phyloP scores from a whole-genome alignment of 768 basidiomycete genomes.

The Gautieria morchelliformis region DNA sequence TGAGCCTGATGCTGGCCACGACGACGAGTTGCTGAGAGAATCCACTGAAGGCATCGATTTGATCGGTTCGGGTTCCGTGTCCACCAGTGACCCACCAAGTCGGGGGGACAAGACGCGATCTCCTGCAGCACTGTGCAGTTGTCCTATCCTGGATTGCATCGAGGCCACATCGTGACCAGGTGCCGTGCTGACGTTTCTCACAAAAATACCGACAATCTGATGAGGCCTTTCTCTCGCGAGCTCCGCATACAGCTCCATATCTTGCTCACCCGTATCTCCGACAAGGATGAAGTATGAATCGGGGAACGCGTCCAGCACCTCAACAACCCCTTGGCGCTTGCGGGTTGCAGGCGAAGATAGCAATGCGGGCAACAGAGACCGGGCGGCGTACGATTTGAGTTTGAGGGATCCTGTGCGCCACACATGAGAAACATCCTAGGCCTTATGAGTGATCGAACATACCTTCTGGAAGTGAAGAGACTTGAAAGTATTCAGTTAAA shows the following conservation, averaged over 20 bases:
- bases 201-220: constrained; percentile 72
- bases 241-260: constrained; percentile 80
- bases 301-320: constrained; percentile 66
- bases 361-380: constrained; percentile 74
- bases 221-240: constrained; percentile 59
- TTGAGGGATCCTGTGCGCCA: constrained; percentile 53
- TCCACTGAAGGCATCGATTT: not conserved
- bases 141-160: not conserved
- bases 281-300: constrained; percentile 72
- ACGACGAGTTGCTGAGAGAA: not conserved
- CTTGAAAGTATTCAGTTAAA: constrained; percentile 61
- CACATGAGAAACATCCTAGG: not conserved
- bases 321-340: constrained; percentile 73
- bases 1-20: not conserved
- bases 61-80: constrained; percentile 3
- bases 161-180: not conserved
- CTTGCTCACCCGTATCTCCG: constrained; percentile 92
- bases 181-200: constrained; percentile 61
- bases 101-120: not conserved
- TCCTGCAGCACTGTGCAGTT: not conserved
- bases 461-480: constrained; percentile 63
- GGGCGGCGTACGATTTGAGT: constrained; percentile 77
- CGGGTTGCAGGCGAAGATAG: constrained; percentile 74
- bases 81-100: not conserved
- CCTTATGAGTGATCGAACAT: constrained; percentile 8